Evolutionary conservation across 495 filamentous ascomycete genomes (phyloP).

Genomic region (Venustampulla echinocandica): DNA sequence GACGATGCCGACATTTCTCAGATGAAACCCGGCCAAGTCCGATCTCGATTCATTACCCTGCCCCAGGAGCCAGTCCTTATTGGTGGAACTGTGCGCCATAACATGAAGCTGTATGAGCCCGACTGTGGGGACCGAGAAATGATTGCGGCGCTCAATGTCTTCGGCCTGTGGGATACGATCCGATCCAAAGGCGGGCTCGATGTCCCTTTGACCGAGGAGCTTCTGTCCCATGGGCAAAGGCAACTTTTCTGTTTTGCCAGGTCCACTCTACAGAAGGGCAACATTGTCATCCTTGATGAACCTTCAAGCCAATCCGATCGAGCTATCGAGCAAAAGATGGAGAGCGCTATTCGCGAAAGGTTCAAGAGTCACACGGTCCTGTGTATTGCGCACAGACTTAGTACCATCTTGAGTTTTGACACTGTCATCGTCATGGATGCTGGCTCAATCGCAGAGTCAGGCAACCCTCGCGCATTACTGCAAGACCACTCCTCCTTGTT

Average conservation of each 20-base stretch:
- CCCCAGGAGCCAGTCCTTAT: constrained; percentile 40
- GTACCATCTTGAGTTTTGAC: neutral
- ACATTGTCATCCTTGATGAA: constrained; percentile 37
- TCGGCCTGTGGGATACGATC: constrained; percentile 32
- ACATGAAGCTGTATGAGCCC: constrained; percentile 34
- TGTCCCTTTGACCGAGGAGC: constrained; percentile 26
- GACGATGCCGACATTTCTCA: neutral
- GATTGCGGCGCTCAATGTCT: constrained; percentile 27
- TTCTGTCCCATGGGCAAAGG: constrained; percentile 35
- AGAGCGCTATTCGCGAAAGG: constrained; percentile 35
- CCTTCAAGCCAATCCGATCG: constrained; percentile 35
- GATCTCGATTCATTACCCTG: constrained; percentile 25
- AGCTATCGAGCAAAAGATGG: constrained; percentile 48
- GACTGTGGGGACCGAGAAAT: constrained; percentile 27
- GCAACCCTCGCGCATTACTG: too few species aligned
- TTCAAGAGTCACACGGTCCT: neutral
- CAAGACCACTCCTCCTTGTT: too few species aligned
- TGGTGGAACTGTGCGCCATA: constrained; percentile 36
- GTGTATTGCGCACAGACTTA: neutral
- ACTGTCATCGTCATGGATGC: too few species aligned
- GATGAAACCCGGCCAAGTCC: neutral
- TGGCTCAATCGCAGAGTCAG: too few species aligned
- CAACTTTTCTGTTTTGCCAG: constrained; percentile 40
- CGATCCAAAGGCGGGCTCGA: constrained; percentile 32
- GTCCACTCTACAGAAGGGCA: constrained; percentile 25